A percentile compares a stretch with the other conserved stretches of the same genome.
Conservation (phyloP, 768 basidiomycete species). For the Suillus fuscotomentosus region DNA sequence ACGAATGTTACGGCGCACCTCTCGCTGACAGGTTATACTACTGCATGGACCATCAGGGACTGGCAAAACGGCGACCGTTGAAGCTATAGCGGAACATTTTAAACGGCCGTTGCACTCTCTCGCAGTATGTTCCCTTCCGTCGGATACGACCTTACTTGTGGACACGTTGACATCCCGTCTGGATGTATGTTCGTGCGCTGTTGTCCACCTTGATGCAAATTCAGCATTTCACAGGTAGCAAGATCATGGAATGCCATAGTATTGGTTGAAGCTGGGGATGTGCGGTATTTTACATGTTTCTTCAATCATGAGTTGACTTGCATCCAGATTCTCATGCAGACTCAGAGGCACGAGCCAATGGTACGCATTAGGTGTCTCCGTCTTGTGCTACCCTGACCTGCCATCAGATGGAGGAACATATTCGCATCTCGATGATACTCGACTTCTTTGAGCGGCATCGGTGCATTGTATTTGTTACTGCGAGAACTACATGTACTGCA, state of each 20-base stretch:
- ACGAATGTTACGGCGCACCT: not conserved
- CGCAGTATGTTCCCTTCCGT: not conserved
- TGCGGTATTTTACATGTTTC: not conserved
- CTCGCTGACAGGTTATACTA: slow-evolving; percentile 65
- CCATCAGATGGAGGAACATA: not conserved
- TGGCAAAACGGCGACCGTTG: slow-evolving; percentile 68
- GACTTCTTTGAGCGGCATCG: slow-evolving; percentile 1
- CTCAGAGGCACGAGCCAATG: not conserved
- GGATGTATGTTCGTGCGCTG: not conserved
- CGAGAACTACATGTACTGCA: not conserved
- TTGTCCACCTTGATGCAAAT: not conserved
- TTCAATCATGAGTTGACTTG: not conserved
- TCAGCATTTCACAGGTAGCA: not conserved
- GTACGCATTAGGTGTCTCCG: not conserved
- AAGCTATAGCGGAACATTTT: not conserved
- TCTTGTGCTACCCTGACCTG: not conserved
- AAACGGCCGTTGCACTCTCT: not conserved
- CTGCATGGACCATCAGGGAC: slow-evolving; percentile 97
- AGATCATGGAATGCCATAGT: not conserved
- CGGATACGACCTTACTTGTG: not conserved
- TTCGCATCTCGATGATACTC: not conserved
- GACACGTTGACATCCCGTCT: not conserved
- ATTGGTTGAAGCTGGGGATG: slow-evolving; percentile 1
- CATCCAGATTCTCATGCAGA: not conserved
- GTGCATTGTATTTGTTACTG: slow-evolving; percentile 2